Conservation (phyloP, 1,139 yeast genomes). For the Blastobotrys serpentis region DNA sequence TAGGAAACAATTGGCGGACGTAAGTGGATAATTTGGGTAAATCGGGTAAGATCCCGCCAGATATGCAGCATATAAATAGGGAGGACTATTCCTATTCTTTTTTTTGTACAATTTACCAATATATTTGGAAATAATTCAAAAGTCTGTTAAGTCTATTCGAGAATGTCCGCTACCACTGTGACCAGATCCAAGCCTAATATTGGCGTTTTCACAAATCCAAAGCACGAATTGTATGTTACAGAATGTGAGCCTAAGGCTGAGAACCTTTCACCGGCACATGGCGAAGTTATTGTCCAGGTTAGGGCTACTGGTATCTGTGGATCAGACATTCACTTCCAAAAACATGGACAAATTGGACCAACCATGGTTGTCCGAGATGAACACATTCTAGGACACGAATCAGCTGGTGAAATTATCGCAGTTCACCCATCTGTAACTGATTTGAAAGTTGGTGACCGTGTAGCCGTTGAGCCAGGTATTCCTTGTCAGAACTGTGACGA, state of each 20-base stretch:
- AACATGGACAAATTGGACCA: constrained; percentile 78
- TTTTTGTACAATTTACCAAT: too few relatives aligned
- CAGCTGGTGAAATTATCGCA: constrained; percentile 67
- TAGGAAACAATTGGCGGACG: constrained; percentile 1
- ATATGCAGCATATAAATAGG: not conserved
- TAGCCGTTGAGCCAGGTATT: constrained; percentile 80
- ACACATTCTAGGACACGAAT: constrained; percentile 63
- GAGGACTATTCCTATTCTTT: too few relatives aligned
- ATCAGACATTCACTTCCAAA: constrained; percentile 80
- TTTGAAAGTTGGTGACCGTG: constrained; percentile 40
- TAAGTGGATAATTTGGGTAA: constrained; percentile 3
- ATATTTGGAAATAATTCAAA: too few relatives aligned
- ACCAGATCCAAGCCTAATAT: constrained; percentile 29
- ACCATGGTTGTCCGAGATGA: constrained; percentile 41
- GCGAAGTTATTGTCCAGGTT: constrained; percentile 47
- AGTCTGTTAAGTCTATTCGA: not conserved
- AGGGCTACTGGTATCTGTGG: constrained; percentile 83
- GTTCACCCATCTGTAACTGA: constrained; percentile 61
- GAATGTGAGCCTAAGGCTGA: constrained; percentile 39
- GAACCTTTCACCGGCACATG: constrained; percentile 38
- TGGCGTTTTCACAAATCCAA: constrained; percentile 42
- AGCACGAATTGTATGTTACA: constrained; percentile 39
- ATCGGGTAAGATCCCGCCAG: not conserved
- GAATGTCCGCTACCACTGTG: constrained; percentile 4
- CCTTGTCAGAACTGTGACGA: constrained; percentile 75